Base-by-base conservation (phyloP, 2,329 filamentous ascomycete genomes). In the Sclerotinia nivalis region DNA sequence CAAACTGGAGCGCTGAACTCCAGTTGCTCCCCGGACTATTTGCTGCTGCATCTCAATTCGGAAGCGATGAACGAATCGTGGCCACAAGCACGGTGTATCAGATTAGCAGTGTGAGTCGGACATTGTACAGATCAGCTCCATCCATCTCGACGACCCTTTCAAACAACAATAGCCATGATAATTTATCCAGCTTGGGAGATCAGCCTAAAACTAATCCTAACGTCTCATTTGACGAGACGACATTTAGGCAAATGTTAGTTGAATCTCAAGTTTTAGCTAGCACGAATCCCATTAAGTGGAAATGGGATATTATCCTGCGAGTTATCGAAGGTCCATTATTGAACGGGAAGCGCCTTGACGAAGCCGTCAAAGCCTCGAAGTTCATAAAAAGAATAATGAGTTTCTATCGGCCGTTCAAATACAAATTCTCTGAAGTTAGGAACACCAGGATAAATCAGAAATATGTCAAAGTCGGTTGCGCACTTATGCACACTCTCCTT, bases 331-430 rank as follows among this genome's bases (percentile, higher is more conserved):
- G 96, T 0, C 96, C 96, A 1, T 82, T 99, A 31, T 91, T 93
- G 34, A 97, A 93, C 74, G 91, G 94, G 0, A 97, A 97, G 80
- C 87, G 96, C 15, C 85, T 99, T 6, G 95, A 97, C 75, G 96
- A 99, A 80, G 95, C 95, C 0, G 92, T 97, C 78, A 95, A 93
- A 78, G 93, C 91, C 1, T 97, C 94, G 2, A 98, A 98, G 78
- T 99, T 98, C 77, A 91, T 98, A 76, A 97, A 98, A 82, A 87
- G 96, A 13, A 85, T 99, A 70, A 89, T 97, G 79, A 96, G 93
- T 71, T 99, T 99, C 78, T 97, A 97, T 78, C 88, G 96, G 15
- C 96, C 96, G 0, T 99, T 99, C 83, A 99, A 99, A 79, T 96
- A 93, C 78, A 91, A 93, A 73, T 99, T 98, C 76, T 93, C 94